phyloP scores from a whole-genome alignment of 75 land plant species.

The Pinus albicaulis region DNA sequence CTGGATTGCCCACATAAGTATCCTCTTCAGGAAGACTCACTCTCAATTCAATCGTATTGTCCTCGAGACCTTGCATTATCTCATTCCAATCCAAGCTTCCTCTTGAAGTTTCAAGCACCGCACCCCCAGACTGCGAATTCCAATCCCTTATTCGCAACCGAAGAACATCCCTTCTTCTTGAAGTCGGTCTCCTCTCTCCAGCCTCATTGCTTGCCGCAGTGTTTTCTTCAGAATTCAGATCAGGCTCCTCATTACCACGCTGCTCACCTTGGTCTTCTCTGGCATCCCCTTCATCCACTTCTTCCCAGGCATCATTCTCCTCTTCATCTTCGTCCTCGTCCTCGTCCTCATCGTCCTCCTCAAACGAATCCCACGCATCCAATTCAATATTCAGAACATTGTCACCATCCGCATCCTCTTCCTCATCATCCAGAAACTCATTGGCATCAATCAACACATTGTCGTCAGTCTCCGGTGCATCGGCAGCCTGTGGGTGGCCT shows the following conservation, averaged over 20 bases:
- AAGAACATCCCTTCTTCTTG: slow-evolving; percentile 19
- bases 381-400: slow-evolving; percentile 12
- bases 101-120: slow-evolving; percentile 12
- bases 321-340: slow-evolving; percentile 6
- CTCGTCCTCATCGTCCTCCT: slow-evolving; percentile 7
- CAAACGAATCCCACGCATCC: slow-evolving; percentile 11
- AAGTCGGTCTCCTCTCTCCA: slow-evolving; percentile 12
- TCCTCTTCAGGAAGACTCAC: slow-evolving; percentile 29
- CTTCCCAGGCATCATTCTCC: slow-evolving; percentile 26
- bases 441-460: slow-evolving; percentile 25
- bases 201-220: slow-evolving; percentile 17
- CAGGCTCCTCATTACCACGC: neutral
- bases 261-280: slow-evolving; percentile 5
- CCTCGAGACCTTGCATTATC: slow-evolving; percentile 34
- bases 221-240: neutral
- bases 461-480: slow-evolving; percentile 11
- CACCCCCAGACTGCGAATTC: neutral
- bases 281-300: neutral
- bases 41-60: slow-evolving; percentile 39
- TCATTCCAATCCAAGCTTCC: slow-evolving; percentile 34
- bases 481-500: neutral
- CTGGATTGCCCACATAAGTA: slow-evolving; percentile 50
- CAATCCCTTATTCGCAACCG: slow-evolving; percentile 25
- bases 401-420: neutral
- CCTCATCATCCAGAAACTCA: slow-evolving; percentile 17